Conservation (phyloP, 73 alveolate species). For the Tetrahymena thermophila region DNA sequence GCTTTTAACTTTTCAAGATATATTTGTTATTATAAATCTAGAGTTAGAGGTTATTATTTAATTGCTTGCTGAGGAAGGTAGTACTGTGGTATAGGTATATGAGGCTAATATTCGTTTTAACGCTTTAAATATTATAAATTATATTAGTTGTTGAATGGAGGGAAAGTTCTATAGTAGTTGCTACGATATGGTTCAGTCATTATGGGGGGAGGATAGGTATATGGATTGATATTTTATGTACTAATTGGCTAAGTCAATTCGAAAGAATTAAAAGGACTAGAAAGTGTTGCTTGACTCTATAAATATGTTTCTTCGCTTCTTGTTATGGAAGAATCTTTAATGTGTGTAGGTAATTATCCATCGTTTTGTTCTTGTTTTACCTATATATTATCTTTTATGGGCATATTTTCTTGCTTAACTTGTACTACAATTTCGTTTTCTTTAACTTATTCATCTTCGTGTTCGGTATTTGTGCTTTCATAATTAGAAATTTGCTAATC, state of each 20-base stretch:
- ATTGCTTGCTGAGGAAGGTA: background rate
- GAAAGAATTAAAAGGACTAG: background rate
- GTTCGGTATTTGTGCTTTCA: background rate
- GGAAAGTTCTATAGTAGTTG: background rate
- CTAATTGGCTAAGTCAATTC: background rate
- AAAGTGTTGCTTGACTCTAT: background rate
- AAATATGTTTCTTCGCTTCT: background rate
- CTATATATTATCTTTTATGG: background rate
- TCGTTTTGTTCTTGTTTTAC: background rate
- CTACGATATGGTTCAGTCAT: background rate
- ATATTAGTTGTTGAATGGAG: background rate
- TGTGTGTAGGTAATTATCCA: background rate
- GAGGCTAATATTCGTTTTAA: background rate
- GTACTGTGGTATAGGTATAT: background rate
- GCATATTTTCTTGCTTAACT: background rate
- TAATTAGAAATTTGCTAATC: background rate
- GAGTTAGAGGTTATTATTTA: too few species aligned
- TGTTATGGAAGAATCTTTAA: too few species aligned
- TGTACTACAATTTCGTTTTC: background rate
- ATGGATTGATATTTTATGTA: background rate
- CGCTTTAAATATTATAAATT: too few species aligned
- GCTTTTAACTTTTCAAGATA: background rate
- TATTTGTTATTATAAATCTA: background rate
- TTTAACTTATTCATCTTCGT: background rate
- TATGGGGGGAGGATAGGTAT: too few species aligned